Evolutionary conservation across 257 asterid genomes (phyloP), one percentile per base, ranked within the genome.

Genomic region (Plantago elongata): DNA sequence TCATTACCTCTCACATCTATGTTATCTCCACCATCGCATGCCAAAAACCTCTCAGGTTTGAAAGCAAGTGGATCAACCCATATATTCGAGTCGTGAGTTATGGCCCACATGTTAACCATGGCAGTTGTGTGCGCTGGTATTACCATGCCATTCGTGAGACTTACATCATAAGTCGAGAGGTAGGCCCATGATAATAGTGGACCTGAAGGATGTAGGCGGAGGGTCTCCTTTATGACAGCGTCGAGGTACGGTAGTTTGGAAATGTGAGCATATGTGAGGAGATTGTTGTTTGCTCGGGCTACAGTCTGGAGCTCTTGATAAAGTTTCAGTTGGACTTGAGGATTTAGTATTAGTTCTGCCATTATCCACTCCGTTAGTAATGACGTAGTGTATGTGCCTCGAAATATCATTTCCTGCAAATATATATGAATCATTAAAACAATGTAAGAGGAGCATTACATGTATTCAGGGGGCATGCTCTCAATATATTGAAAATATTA

Each of bases 51-150:
- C 14, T 78, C 83, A 0, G 84, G 83, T 44, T 60, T 68, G 59
- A 83, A 83, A 22, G 10, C 18, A 22, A 45, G 64, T 1, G 90
- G 75, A 0, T 78, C 69, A 1, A 46, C 64, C 84, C 84, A 80
- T 0, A 80, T 37, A 0, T 14, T 34, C 0, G 81, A 54, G 64
- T 83, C 83, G 14, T 76, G 86, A 0, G 90, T 71, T n/a, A 83
- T 83, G 6, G 90, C 73, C 90, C 90, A 80, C 90, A 80, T 80
- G 55, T 83, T 83, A 44, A 83, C 77, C 86, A 83, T 83, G 2
- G 86, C 83, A 0, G 81, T 80, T 0, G 90, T 83, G 68, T 80
- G 69, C 9, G 71, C 61, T 0, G 86, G 86, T 13, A 82, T 66
- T 0, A 83, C 29, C 86, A 83, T 80, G 45, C 81, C 81, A 22